Evolutionary conservation across 2,329 filamentous ascomycete species (phyloP).

Genomic region (Colletotrichum sp.): DNA sequence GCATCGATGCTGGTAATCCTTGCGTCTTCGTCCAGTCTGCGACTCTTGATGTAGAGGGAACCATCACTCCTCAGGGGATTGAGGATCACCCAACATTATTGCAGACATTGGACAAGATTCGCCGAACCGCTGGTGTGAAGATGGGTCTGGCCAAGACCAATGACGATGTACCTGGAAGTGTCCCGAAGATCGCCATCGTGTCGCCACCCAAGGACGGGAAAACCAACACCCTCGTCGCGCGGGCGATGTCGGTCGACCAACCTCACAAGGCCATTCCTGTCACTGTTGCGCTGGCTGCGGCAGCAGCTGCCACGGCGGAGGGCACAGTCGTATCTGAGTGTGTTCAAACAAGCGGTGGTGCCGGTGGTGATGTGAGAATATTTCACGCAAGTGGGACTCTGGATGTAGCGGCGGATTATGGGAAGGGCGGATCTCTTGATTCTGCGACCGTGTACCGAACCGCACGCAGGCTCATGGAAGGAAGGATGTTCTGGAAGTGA

Average conservation of each 20-base stretch:
- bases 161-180: slow-evolving; percentile 51
- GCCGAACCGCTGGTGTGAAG: slow-evolving; percentile 57
- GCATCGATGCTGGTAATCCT: slow-evolving; percentile 69
- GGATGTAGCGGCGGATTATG: slow-evolving; percentile 44
- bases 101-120: slow-evolving; percentile 57
- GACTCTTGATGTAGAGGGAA: slow-evolving; percentile 54
- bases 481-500: slow-evolving; percentile 35
- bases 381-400: slow-evolving; percentile 52
- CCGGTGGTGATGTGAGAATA: slow-evolving; percentile 39
- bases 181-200: slow-evolving; percentile 69
- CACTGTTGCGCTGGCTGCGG: slow-evolving; percentile 55
- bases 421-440: slow-evolving; percentile 33
- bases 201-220: slow-evolving; percentile 43
- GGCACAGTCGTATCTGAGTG: slow-evolving; percentile 41
- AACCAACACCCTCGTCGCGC: slow-evolving; percentile 32
- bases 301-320: slow-evolving; percentile 49
- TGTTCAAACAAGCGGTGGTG: slow-evolving; percentile 27
- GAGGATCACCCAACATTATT: slow-evolving; percentile 49
- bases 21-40: slow-evolving; percentile 64
- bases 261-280: slow-evolving; percentile 62
- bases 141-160: slow-evolving; percentile 62
- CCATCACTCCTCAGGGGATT: slow-evolving; percentile 59
- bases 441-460: slow-evolving; percentile 50
- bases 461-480: slow-evolving; percentile 52
- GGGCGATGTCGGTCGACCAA: slow-evolving; percentile 60